Evolutionary conservation across 305 asterid species (phyloP), one percentile per base, ranked within the genome.

Genomic region (Salvia sclarea): DNA sequence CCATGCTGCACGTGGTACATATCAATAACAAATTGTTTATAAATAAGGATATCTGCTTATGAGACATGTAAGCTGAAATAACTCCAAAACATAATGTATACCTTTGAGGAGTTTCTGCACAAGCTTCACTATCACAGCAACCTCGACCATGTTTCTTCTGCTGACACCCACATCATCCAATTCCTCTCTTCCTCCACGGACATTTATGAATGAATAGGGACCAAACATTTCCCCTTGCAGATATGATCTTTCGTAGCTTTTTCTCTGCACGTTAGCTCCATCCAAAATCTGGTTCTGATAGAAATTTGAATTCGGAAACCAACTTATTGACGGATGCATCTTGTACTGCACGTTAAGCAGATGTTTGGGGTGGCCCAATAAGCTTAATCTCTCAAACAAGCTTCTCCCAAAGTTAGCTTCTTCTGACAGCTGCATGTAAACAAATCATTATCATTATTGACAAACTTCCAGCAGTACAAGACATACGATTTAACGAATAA

Each of bases 241-340:
- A 74, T 76, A 84, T 14, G 57, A 40, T 57, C 61, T 74, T 75
- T 54, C 75, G 4, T 86, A 79, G 43, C 70, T 43, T 74, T 72
- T 63, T n/a, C 76, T 48, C 68, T 33, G 74, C 16, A 90, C 97
- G 24, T 48, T 50, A 11, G 82, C 78, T 24, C 88, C 94, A 65
- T 90, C 91, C 52, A 67, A 38, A 60, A 90, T 80, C 74, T 71
- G 82, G 30, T 77, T 74, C 14, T 0, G 13, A 49, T 90, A 90
- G 75, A 90, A 88, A 13, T 61, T 72, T 37, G 78, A 64, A 83
- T 85, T 90, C 6, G 96, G 97, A 61, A 90, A 90, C 31, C 30
- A 48, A 37, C 94, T 88, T 13, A 90, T 90, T 16, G 82, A 69
- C 41, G 94, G 96, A 76, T 90, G 96, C 96, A 90, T 90, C 33